These are phyloP conservation scores for Suhomyces faveliae DNA, from an alignment of 805 yeast genomes.

Conservation along the genomic window DNA sequence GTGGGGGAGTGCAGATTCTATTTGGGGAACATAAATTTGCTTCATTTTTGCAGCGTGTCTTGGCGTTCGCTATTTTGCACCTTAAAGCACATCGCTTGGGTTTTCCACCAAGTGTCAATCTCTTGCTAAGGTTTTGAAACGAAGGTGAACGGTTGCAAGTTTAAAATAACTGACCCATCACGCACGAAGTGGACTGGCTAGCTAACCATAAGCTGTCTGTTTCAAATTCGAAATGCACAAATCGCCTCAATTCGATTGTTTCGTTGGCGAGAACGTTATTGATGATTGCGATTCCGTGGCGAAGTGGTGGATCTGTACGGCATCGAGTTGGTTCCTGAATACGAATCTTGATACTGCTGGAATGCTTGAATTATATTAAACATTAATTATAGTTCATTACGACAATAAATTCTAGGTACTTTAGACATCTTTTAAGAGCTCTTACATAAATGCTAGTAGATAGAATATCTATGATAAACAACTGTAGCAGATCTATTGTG, in stretches of 20 bases:
- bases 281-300: neutral
- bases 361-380: neutral
- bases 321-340: neutral
- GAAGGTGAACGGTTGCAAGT: neutral
- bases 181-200: neutral
- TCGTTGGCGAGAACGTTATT: too few relatives aligned
- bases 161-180: neutral
- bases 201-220: neutral
- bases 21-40: neutral
- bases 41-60: neutral
- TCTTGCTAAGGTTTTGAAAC: neutral
- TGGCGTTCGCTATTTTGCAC: neutral
- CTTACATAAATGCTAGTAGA: neutral
- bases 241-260: neutral
- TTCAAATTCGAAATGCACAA: neutral
- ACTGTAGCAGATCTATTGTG: neutral
- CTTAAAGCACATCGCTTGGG: neutral
- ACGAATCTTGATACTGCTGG: neutral
- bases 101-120: neutral
- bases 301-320: too few relatives aligned
- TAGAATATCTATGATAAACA: neutral
- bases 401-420: neutral
- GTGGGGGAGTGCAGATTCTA: neutral
- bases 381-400: neutral
- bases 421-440: neutral